These are phyloP conservation scores for Cochlearia excelsa DNA, from an alignment of 345 rosid species.

Conservation along the genomic window DNA sequence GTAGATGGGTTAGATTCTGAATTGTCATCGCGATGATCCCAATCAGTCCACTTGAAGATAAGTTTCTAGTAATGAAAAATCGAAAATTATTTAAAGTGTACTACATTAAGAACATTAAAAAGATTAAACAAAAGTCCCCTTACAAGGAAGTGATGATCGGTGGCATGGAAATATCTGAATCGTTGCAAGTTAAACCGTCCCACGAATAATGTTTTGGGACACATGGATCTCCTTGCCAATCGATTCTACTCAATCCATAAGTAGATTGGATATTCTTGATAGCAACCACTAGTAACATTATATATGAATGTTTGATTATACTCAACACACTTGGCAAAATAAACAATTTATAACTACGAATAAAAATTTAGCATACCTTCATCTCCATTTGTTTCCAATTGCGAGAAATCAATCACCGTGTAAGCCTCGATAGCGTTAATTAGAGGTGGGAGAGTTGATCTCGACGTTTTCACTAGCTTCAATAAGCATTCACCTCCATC, in stretches of 20 bases:
- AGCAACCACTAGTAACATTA: conserved; percentile 37
- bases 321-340: not conserved
- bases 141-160: conserved; percentile 29
- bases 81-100: not conserved
- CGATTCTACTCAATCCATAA: conserved; percentile 32
- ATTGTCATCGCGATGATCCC: conserved; percentile 29
- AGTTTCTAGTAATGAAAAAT: conserved; percentile 22
- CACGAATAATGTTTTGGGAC: conserved; percentile 36
- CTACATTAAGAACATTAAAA: not conserved
- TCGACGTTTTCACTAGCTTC: conserved; percentile 4
- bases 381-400: conserved; percentile 17
- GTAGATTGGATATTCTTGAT: conserved; percentile 30
- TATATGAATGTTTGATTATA: not conserved
- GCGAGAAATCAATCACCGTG: not conserved
- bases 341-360: not conserved
- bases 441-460: conserved; percentile 24
- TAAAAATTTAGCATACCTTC: conserved; percentile 18
- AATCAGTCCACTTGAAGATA: conserved; percentile 39
- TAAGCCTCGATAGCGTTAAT: conserved; percentile 25
- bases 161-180: not conserved
- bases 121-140: not conserved
- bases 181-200: conserved; percentile 45
- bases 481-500: not conserved
- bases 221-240: conserved; percentile 69
- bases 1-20: conserved; percentile 29